Percentiles rank a stretch among this genome's conserved stretches.
Conservation (phyloP, 1,139 yeast species). For the Taphrina communis region DNA sequence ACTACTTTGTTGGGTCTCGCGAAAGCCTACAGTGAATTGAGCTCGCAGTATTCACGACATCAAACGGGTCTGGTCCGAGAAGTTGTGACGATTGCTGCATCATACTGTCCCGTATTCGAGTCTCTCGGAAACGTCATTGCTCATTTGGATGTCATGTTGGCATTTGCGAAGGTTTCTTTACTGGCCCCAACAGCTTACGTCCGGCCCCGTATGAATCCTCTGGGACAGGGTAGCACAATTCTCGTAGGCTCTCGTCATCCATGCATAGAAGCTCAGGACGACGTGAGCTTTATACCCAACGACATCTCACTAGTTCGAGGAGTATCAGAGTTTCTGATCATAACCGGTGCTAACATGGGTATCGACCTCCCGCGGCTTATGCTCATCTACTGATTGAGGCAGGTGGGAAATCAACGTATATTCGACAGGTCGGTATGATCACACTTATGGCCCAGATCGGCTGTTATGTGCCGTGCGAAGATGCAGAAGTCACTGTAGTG, state of each 20-base stretch:
- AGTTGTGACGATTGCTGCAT: constrained; percentile 75
- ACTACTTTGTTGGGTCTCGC: constrained; percentile 65
- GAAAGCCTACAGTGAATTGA: constrained; percentile 63
- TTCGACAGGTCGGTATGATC: constrained; percentile 88
- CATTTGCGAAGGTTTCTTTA: constrained; percentile 85
- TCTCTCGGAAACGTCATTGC: constrained; percentile 69
- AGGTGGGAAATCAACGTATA: constrained; percentile 86
- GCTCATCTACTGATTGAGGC: not conserved
- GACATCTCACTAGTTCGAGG: constrained; percentile 66
- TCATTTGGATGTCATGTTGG: constrained; percentile 77
- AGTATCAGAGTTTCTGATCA: constrained; percentile 71
- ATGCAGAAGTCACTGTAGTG: constrained; percentile 77
- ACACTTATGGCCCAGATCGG: constrained; percentile 92
- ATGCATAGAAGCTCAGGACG: constrained; percentile 89
- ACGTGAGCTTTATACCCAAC: constrained; percentile 82
- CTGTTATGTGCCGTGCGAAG: constrained; percentile 79
- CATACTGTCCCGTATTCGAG: constrained; percentile 79
- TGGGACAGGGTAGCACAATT: constrained; percentile 60
- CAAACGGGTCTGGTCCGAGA: constrained; percentile 82
- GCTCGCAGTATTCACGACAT: constrained; percentile 70
- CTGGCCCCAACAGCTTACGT: constrained; percentile 83
- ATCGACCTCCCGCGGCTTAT: not conserved
- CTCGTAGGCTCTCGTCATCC: constrained; percentile 87
- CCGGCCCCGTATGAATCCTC: constrained; percentile 68
- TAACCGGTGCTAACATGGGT: constrained; percentile 99